Evolutionary conservation across 1,284 basidiomycete genomes (phyloP).

Genomic region (Boletellus dicymbophilus): DNA sequence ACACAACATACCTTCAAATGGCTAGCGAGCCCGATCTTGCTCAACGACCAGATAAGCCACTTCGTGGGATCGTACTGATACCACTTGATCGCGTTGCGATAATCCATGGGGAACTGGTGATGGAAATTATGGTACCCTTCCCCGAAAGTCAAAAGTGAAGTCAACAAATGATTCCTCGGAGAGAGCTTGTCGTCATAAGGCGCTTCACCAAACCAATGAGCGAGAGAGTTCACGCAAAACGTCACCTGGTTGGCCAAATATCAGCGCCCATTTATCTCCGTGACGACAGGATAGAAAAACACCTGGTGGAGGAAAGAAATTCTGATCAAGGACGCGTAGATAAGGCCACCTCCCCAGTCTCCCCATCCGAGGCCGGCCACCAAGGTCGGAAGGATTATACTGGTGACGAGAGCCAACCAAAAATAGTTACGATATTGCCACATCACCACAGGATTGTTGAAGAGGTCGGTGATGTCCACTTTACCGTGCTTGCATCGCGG

Average conservation of each 20-base stretch:
- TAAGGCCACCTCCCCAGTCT: conserved; percentile 82
- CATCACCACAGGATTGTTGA: conserved; percentile 72
- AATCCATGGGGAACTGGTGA: conserved; percentile 94
- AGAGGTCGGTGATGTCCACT: conserved; percentile 86
- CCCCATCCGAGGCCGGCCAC: conserved; percentile 84
- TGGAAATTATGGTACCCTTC: conserved; percentile 99
- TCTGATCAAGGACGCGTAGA: conserved; percentile 85
- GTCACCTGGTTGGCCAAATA: no score
- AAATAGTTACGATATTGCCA: conserved; percentile 91
- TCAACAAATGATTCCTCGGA: conserved; percentile 86
- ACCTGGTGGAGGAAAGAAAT: conserved; percentile 90
- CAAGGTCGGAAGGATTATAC: conserved; percentile 72
- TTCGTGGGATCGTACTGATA: conserved; percentile 91
- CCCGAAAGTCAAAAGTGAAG: conserved; percentile 86
- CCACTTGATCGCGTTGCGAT: conserved; percentile 92
- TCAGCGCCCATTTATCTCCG: no score
- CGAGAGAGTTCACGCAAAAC: conserved; percentile 94
- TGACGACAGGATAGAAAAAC: no score
- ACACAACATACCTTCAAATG: conserved; percentile 73
- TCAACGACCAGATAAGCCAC: conserved; percentile 86
- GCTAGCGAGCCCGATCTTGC: conserved; percentile 74
- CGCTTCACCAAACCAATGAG: conserved; percentile 91
- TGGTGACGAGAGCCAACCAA: conserved; percentile 70
- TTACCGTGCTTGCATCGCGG: conserved; percentile 86
- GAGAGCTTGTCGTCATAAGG: conserved; percentile 97